phyloP scores from a whole-genome alignment of 352 stramenopile genomes.

The Achlya hypogyna region DNA sequence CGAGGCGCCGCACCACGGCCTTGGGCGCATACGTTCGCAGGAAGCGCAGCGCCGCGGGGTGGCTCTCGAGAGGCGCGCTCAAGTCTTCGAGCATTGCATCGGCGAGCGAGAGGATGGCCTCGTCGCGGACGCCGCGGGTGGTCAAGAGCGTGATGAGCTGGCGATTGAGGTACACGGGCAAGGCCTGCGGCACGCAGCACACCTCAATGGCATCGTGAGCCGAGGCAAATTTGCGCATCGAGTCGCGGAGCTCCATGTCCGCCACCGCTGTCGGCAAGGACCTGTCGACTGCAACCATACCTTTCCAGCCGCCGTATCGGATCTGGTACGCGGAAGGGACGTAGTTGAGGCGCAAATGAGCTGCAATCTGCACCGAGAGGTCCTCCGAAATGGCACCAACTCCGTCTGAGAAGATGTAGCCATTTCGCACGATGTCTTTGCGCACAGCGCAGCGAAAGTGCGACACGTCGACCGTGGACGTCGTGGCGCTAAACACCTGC shows the following conservation, averaged over 20 bases:
- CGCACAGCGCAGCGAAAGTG: background rate
- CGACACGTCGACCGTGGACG: background rate
- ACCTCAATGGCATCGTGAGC: background rate
- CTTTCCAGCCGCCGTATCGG: conserved; percentile 10
- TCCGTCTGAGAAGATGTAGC: conserved; percentile 9
- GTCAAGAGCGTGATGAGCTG: conserved; percentile 70
- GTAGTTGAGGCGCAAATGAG: background rate
- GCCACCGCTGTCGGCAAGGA: background rate
- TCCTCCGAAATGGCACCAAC: conserved; percentile 1
- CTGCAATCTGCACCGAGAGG: background rate
- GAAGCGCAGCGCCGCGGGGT: conserved; percentile 27
- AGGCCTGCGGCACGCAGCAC: background rate
- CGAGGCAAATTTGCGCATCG: conserved; percentile 8
- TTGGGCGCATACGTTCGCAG: conserved; percentile 9
- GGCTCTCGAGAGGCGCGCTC: conserved; percentile 31
- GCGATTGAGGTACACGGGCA: conserved; percentile 42
- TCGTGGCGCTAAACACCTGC: conserved; percentile 13
- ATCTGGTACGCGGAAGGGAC: conserved; percentile 9
- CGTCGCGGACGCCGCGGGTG: conserved; percentile 46
- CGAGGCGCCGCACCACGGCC: background rate
- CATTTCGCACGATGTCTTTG: conserved; percentile 5
- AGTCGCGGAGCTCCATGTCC: conserved; percentile 2
- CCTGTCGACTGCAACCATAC: background rate
- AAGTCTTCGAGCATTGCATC: conserved; percentile 56
- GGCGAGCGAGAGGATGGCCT: conserved; percentile 56